Conservation (phyloP, 2,329 filamentous ascomycete genomes). For the Ascochyta clinopodiicola region DNA sequence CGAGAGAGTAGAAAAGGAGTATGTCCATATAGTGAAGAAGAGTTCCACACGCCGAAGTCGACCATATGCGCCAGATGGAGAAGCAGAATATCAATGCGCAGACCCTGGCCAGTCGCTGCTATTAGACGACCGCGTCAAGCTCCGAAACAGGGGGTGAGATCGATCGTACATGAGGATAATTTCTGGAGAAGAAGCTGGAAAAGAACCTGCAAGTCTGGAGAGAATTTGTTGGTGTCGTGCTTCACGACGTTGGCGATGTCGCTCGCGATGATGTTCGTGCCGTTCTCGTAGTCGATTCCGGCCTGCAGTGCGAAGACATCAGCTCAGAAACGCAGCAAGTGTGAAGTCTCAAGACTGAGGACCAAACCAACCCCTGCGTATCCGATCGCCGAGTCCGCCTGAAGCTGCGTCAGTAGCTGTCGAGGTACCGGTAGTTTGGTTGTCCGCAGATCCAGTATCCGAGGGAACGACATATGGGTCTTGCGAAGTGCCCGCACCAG, state of each 20-base stretch:
- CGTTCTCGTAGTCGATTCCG: slow-evolving; percentile 14
- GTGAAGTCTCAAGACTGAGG: slow-evolving; percentile 21
- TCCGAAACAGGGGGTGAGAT: not conserved
- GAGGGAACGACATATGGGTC: slow-evolving; percentile 30
- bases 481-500: slow-evolving; percentile 25
- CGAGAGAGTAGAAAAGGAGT: not conserved
- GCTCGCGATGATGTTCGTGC: slow-evolving; percentile 8
- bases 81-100: not conserved
- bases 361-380: slow-evolving; percentile 47
- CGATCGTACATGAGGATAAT: not conserved
- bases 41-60: not conserved
- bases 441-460: slow-evolving; percentile 10
- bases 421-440: slow-evolving; percentile 18
- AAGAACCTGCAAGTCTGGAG: not conserved
- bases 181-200: slow-evolving; percentile 9
- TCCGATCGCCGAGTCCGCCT: slow-evolving; percentile 34
- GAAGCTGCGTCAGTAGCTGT: slow-evolving; percentile 18
- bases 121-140: slow-evolving; percentile 2
- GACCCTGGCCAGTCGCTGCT: slow-evolving; percentile 1
- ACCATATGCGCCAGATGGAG: not conserved
- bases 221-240: not conserved
- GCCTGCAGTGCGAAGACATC: slow-evolving; percentile 2
- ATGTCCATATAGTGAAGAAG: slow-evolving; percentile 2
- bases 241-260: slow-evolving; percentile 6
- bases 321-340: not conserved